Conservation (phyloP, 805 yeast genomes). For the Starmerella potacharoeniae region DNA sequence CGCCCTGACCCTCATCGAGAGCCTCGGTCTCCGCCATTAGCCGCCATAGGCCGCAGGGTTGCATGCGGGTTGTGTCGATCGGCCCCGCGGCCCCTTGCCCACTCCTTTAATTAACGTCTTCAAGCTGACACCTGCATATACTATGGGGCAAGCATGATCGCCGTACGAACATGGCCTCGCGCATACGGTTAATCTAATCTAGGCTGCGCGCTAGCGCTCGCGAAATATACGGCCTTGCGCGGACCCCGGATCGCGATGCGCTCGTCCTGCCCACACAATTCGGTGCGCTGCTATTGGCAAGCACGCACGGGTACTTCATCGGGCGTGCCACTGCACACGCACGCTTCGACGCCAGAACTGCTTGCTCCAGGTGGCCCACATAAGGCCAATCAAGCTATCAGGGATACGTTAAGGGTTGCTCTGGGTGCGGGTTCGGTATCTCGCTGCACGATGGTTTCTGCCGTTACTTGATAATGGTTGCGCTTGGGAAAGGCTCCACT, state of each 20-base stretch:
- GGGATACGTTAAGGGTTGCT: not conserved
- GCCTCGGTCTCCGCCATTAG: not conserved
- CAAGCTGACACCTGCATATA: not conserved
- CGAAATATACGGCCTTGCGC: too few relatives aligned
- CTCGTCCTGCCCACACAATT: too few relatives aligned
- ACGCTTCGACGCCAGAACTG: too few relatives aligned
- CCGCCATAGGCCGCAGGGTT: not conserved
- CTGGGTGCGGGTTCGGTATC: not conserved
- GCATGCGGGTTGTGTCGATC: not conserved
- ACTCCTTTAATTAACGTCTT: not conserved
- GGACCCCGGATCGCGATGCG: too few relatives aligned
- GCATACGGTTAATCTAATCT: not conserved
- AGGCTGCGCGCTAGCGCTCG: not conserved
- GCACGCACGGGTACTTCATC: too few relatives aligned
- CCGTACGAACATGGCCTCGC: not conserved
- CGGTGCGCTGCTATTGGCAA: too few relatives aligned
- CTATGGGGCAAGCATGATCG: not conserved
- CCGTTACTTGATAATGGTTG: too few relatives aligned
- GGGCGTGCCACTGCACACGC: too few relatives aligned
- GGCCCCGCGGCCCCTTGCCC: not conserved
- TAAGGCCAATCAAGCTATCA: not conserved
- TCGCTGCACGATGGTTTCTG: not conserved
- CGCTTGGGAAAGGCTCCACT: too few relatives aligned
- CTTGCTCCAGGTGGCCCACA: not conserved
- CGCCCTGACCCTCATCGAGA: not conserved